phyloP scores from a whole-genome alignment of 1,284 basidiomycete genomes.

The Ustilago nuda region DNA sequence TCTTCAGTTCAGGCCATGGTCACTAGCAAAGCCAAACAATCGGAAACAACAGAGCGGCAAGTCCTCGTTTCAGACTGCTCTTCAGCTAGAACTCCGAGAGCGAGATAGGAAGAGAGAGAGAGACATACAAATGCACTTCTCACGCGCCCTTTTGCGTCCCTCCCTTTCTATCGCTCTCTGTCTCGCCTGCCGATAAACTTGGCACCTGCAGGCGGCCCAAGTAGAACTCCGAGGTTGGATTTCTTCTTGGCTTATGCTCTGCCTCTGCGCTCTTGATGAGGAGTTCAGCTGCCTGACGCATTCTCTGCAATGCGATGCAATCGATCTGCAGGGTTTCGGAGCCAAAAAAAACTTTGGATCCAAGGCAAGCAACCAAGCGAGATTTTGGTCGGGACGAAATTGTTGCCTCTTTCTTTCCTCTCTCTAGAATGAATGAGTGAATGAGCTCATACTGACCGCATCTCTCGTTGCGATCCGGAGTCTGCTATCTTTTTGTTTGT shows the following conservation, averaged over 20 bases:
- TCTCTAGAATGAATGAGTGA: neutral
- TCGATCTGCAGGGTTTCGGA: constrained; percentile 4
- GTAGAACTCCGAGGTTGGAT: constrained; percentile 8
- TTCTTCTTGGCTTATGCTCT: neutral
- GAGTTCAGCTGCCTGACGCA: neutral
- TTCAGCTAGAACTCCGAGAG: neutral
- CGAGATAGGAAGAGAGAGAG: neutral
- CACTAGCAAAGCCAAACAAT: neutral
- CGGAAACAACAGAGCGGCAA: neutral
- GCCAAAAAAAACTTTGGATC: neutral
- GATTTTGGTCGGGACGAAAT: constrained; percentile 1
- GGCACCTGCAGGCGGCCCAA: neutral
- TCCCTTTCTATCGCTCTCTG: neutral
- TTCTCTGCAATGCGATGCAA: neutral
- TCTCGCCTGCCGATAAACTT: constrained; percentile 1
- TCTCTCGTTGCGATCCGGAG: neutral
- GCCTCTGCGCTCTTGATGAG: neutral
- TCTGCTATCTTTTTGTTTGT: neutral
- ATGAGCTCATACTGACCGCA: constrained; percentile 1
- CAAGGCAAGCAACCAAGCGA: neutral
- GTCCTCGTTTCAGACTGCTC: neutral
- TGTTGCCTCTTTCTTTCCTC: neutral
- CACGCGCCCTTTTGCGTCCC: neutral
- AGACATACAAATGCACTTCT: neutral
- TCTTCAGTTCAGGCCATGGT: neutral